Conservation (phyloP, 495 filamentous ascomycete genomes). For the Penicillium manginii region DNA sequence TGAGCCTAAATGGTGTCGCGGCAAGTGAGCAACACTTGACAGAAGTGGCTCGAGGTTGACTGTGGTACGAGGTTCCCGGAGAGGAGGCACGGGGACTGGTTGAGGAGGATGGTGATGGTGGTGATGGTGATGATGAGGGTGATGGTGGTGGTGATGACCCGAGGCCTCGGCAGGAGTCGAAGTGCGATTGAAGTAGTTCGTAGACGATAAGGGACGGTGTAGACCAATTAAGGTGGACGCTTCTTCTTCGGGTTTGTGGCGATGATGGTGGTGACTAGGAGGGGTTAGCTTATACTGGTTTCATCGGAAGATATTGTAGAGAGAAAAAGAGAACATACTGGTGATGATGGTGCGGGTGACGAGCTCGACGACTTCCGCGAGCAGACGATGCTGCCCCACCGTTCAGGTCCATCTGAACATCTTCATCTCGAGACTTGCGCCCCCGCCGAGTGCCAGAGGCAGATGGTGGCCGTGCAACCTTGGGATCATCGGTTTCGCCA, state of each 20-base stretch:
- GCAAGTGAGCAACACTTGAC: conserved; percentile 67
- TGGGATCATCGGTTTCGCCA: conserved; percentile 41
- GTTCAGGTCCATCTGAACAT: conserved; percentile 60
- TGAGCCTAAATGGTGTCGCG: conserved; percentile 82
- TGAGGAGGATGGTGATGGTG: conserved; percentile 54
- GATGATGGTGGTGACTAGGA: conserved; percentile 74
- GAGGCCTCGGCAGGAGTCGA: conserved; percentile 42
- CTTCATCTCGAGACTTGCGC: conserved; percentile 57
- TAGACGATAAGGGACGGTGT: conserved; percentile 36
- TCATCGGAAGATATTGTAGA: conserved; percentile 9
- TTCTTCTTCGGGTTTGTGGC: conserved; percentile 71
- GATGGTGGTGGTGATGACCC: conserved; percentile 56
- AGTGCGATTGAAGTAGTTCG: conserved; percentile 39
- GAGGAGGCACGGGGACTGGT: conserved; percentile 42
- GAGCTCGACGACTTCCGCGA: conserved; percentile 59
- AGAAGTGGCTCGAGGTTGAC: conserved; percentile 70
- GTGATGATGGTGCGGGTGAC: conserved; percentile 57
- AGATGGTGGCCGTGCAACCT: conserved; percentile 51
- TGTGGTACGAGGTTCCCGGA: conserved; percentile 64
- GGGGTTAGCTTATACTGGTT: conserved; percentile 27
- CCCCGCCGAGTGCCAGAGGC: conserved; percentile 58
- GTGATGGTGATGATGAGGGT: conserved; percentile 62
- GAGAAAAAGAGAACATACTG: conserved; percentile 52
- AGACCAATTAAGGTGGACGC: conserved; percentile 40
- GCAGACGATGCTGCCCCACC: conserved; percentile 57